Percentiles rank a stretch among this genome's conserved stretches.
These are phyloP conservation scores for Penicillium italicum DNA, from an alignment of 2,329 filamentous ascomycete species.

Conservation along the genomic window DNA sequence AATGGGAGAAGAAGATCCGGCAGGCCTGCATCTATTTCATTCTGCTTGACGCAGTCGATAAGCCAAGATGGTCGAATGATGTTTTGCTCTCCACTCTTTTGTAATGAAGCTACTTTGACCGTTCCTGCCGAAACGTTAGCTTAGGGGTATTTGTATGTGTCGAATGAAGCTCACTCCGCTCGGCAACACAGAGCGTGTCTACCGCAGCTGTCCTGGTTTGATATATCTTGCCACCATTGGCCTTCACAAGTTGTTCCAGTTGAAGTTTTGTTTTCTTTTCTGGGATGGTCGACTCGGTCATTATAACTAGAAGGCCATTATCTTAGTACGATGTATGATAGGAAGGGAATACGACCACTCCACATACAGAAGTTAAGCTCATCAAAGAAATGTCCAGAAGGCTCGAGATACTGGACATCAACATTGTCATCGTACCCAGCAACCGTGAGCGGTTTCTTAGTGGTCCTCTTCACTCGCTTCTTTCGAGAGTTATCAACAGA, in stretches of 20 bases:
- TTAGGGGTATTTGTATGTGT: not conserved
- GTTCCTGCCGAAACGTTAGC: conserved; percentile 39
- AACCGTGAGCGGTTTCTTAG: conserved; percentile 67
- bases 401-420: conserved; percentile 53
- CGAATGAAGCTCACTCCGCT: conserved; percentile 55
- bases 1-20: conserved; percentile 61
- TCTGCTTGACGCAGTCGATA: conserved; percentile 68
- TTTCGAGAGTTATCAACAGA: conserved; percentile 66
- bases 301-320: conserved; percentile 48
- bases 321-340: conserved; percentile 7
- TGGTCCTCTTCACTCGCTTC: conserved; percentile 56
- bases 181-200: conserved; percentile 69
- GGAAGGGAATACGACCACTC: not conserved
- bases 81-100: conserved; percentile 66
- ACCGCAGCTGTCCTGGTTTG: conserved; percentile 65
- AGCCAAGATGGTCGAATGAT: conserved; percentile 81
- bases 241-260: conserved; percentile 76
- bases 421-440: conserved; percentile 61
- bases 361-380: conserved; percentile 68
- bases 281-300: conserved; percentile 70
- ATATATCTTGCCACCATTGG: conserved; percentile 74
- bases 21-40: conserved; percentile 52
- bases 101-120: conserved; percentile 78
- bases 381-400: conserved; percentile 64
- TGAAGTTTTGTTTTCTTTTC: conserved; percentile 72